A percentile compares a stretch with the other conserved stretches of the same genome.
These are phyloP conservation scores for Cystobasidium sp. DNA, from an alignment of 1,284 basidiomycete species.

Conservation along the genomic window DNA sequence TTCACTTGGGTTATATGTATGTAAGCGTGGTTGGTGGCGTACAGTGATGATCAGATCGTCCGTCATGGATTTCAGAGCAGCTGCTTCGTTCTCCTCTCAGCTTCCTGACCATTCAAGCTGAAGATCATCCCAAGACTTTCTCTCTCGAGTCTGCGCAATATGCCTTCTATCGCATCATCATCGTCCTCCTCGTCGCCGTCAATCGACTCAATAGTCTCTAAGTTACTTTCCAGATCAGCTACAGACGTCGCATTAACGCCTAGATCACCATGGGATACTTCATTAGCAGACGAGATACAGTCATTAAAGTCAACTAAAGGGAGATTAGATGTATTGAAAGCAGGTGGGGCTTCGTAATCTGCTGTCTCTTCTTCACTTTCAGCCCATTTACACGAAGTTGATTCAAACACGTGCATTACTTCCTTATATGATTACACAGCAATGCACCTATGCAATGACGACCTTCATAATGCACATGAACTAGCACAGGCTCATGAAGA, in stretches of 20 bases:
- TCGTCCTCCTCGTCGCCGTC: not conserved
- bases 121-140: too few relatives aligned
- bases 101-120: too few relatives aligned
- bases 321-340: slow-evolving; percentile 10
- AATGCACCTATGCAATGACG: slow-evolving; percentile 56
- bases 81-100: too few relatives aligned
- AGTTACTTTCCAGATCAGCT: slow-evolving; percentile 4
- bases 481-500: slow-evolving; percentile 54
- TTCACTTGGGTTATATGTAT: not conserved
- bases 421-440: slow-evolving; percentile 29
- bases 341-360: too few relatives aligned
- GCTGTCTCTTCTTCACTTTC: not conserved
- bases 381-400: not conserved
- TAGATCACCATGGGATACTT: slow-evolving; percentile 15
- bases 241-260: slow-evolving; percentile 1
- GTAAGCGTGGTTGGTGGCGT: not conserved
- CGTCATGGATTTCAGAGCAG: too few relatives aligned
- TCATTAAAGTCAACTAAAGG: not conserved
- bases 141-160: too few relatives aligned
- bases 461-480: slow-evolving; percentile 53
- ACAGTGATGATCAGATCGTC: not conserved
- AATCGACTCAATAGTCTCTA: not conserved
- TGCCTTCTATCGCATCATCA: too few relatives aligned
- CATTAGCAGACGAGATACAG: slow-evolving; percentile 6
- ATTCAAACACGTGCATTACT: not conserved